Base-by-base conservation (phyloP, 2,329 filamentous ascomycete genomes). In the Plenodomus lindquistii region DNA sequence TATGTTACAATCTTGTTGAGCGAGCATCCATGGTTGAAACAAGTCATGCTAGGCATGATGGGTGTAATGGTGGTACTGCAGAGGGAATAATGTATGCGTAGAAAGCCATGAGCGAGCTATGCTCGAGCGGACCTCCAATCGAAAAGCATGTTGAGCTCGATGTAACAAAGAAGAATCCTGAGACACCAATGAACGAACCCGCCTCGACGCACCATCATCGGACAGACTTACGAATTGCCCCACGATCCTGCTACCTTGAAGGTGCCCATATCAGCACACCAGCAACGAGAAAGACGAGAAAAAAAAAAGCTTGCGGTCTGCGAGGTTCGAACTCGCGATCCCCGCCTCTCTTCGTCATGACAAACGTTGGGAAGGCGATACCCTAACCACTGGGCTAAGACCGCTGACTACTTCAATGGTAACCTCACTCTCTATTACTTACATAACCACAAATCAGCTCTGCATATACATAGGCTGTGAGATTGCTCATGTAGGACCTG, bases 11-110 rank as follows among this genome's bases (percentile, higher is more conserved):
- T 99, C 62, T 79, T 97, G 73, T 79, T 99, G 54, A 94, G 89
- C 55, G 94, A 99, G 73, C 87, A 99, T 70, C 94, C 94, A 5
- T 97, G 93, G 93, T 73, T 97, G 63, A 99, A 99, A 83, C 95
- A 90, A 37, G 93, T 86, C 20, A 89, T 97, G 86, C 74, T 99
- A 66, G 93, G 90, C 1, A 82, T 97, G 42, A 99, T 99, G 94
- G 94, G 93, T 1, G 72, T 97, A 63, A 85, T 96, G 76, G 94
- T 97, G 20, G 87, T 99, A 40, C 72, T 99, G 63, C 94, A 99
- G 73, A 79, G 92, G 66, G 94, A 99, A 78, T 97, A 52, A 62
- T 36, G n/a, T 9, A 37, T 37, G 22, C n/a, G n/a, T 16, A 7
- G 9, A n/a, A n/a, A n/a, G n/a, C n/a, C n/a, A n/a, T n/a, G n/a